Conservation (phyloP, 495 filamentous ascomycete genomes). For the Aspergillus campestris region DNA sequence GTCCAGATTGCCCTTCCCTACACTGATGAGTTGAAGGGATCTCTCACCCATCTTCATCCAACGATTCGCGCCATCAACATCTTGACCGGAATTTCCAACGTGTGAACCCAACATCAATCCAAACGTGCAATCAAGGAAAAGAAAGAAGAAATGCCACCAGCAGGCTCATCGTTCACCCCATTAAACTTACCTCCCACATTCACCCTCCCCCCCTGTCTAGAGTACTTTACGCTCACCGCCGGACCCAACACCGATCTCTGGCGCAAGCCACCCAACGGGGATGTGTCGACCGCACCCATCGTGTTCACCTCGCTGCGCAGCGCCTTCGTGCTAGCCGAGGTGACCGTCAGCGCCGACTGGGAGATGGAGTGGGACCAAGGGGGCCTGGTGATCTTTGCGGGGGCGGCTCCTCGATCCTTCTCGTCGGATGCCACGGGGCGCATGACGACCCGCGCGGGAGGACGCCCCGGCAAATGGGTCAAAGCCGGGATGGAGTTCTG, state of each 20-base stretch:
- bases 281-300: conserved; percentile 49
- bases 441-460: too few species aligned
- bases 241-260: conserved; percentile 47
- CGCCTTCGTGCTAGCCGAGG: conserved; percentile 48
- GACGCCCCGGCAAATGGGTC: conserved; percentile 48
- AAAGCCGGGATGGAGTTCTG: conserved; percentile 52
- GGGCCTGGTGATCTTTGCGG: conserved; percentile 72
- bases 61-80: neutral
- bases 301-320: conserved; percentile 47
- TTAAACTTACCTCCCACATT: conserved; percentile 41
- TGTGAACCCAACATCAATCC: too few species aligned
- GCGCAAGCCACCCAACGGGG: conserved; percentile 47
- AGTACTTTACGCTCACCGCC: conserved; percentile 48
- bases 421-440: conserved; percentile 11
- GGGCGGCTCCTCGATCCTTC: conserved; percentile 49
- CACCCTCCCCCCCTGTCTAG: conserved; percentile 45
- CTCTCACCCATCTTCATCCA: neutral
- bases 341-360: conserved; percentile 52
- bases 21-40: neutral
- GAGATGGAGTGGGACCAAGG: conserved; percentile 56
- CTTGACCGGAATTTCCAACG: too few species aligned
- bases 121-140: conserved; percentile 4
- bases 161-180: conserved; percentile 42
- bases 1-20: too few species aligned
- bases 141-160: conserved; percentile 37